Evolutionary conservation across 306 rosid genomes (phyloP), one percentile per base, ranked within the genome.

Genomic region (Vigna nakashimae): DNA sequence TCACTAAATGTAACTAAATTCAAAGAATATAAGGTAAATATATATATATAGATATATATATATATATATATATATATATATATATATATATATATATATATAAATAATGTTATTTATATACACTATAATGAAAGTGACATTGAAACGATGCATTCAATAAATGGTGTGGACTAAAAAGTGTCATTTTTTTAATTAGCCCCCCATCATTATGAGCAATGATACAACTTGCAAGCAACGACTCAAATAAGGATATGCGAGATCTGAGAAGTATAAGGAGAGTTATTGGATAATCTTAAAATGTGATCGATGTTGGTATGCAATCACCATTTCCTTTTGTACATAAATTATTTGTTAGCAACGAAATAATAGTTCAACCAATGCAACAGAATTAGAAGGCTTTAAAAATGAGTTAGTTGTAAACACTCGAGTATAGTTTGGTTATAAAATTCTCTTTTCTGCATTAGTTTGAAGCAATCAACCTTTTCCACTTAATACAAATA

Each of bases 291-390:
- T 65, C 6, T 10, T 42, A 49, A 66, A 53, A 53, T 40, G 34
- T 40, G 57, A 34, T 66, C 36, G 55, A 77, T 42, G 26, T 65
- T 36, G 38, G 55, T 64, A 64, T 38, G 7, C 65, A 17, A 76
- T 65, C 73, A 45, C 69, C 49, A 4, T 77, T 55, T 17, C 18
- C 16, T 55, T 66, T 50, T 65, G 65, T 20, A 26, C 2, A 40
- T 9, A 32, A 65, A 52, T 67, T 48, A 20, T 43, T 16, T 67
- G 48, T 68, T 65, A 65, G 22, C 51, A 57, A 68, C 5, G 58
- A 77, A 45, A 68, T 69, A 68, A 68, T 45, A n/a, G 69, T 69
- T 78, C 76, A 56, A 78, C 76, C 76, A 46, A 78, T 68, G 12
- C 64, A 15, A 69, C 69, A 68, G 46, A 53, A 56, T 57, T 67